A percentile compares a stretch with the other conserved stretches of the same genome.
These are phyloP conservation scores for Cyberlindnera japonica DNA, from an alignment of 805 yeast genomes.

Conservation along the genomic window DNA sequence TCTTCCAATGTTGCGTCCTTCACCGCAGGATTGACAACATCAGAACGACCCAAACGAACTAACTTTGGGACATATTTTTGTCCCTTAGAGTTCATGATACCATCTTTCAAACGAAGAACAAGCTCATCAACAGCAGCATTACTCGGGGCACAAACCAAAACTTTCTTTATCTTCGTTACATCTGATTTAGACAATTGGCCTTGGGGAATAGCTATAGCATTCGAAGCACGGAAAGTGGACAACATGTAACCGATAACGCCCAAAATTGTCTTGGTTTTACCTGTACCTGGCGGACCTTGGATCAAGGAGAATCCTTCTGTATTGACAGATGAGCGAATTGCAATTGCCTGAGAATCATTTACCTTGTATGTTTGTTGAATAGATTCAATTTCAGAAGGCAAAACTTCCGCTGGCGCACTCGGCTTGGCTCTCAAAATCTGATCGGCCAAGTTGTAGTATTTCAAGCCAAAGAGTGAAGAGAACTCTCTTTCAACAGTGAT, in stretches of 20 bases:
- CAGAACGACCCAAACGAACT: constrained; percentile 87
- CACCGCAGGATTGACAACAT: constrained; percentile 79
- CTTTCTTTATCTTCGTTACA: constrained; percentile 42
- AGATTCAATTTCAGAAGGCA: constrained; percentile 33
- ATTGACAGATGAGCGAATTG: constrained; percentile 69
- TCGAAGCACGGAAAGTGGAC: constrained; percentile 34
- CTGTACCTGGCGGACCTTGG: constrained; percentile 99
- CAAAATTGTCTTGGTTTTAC: constrained; percentile 94
- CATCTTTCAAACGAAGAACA: constrained; percentile 73
- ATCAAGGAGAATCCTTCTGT: constrained; percentile 80
- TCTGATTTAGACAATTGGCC: constrained; percentile 13
- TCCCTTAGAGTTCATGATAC: constrained; percentile 59
- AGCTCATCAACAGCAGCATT: constrained; percentile 98
- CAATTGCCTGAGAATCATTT: constrained; percentile 87
- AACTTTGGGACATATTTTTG: constrained; percentile 54
- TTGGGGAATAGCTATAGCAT: constrained; percentile 32
- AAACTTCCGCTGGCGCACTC: constrained; percentile 34
- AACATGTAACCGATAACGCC: constrained; percentile 83
- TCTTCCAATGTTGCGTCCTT: constrained; percentile 83
- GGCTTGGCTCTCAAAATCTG: constrained; percentile 69
- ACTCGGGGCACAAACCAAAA: constrained; percentile 94
- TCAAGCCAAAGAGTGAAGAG: constrained; percentile 75
- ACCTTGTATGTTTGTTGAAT: constrained; percentile 53
- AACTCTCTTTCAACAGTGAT: constrained; percentile 91
- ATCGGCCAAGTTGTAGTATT: constrained; percentile 72